Evolutionary conservation across 106 monocot species (phyloP), one percentile per base, ranked within the genome.

Genomic region (Vanilla planifolia): DNA sequence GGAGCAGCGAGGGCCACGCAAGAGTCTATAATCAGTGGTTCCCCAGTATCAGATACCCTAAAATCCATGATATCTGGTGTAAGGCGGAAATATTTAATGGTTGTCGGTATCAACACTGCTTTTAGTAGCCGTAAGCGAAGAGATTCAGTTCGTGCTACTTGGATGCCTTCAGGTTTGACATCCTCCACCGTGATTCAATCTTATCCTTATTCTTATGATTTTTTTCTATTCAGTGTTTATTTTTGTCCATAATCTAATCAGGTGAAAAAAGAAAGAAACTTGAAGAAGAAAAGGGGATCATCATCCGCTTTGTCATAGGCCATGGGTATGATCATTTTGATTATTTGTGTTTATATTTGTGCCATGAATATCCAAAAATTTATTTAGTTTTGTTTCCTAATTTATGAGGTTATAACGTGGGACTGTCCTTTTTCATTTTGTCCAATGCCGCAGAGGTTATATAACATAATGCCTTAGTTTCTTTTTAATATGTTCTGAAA

Each of bases 101-200:
- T 94, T 42, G 72, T 94, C 34, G 93, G 93, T 51, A 80, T 94
- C 16, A 94, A 94, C 64, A 94, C 93, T 60, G 93, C 93, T 43
- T 94, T 94, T 71, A 94, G 83, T 60, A 94, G 93, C 69, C 89
- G 93, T 29, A 94, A 89, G 64, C 42, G 93, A 67, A 76, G 93
- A 75, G 93, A 94, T 77, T 89, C 93, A 22, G 75, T 94, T 80
- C 73, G 93, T 53, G 56, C 72, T 50, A 89, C 93, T 32, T 94
- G 93, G 93, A 80, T 94, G 85, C 93, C 89, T 45, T 82, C 85
- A 76, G 93, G 93, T 94, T 35, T 29, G 15, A 56, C 65, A 16
- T 52, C 1, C 36, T 57, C n/a, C n/a, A 39, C 27, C 44, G 1
- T 13, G 45, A 48, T 25, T 51, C n/a, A 9, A 29, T n/a, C 10